These are phyloP conservation scores for Zygnema circumcarinatum DNA, from an alignment of 139 green algal species.

Conservation along the genomic window DNA sequence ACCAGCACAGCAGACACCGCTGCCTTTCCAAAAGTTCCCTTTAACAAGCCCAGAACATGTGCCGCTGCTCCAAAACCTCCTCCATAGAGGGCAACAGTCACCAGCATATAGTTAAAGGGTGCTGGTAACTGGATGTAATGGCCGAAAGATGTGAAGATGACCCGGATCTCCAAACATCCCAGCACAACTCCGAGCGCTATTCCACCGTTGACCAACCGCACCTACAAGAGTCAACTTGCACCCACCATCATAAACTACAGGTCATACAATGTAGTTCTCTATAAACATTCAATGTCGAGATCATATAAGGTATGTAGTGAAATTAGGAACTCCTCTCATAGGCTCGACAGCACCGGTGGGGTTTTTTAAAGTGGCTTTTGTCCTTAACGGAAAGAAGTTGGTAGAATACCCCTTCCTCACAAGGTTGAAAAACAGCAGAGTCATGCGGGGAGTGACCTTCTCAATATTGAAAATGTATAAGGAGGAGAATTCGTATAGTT, in stretches of 20 bases:
- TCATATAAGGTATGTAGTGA: no score
- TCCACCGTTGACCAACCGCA: conserved; percentile 55
- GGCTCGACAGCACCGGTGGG: no score
- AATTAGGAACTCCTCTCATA: no score
- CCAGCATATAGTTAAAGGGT: conserved; percentile 86
- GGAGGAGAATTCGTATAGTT: no score
- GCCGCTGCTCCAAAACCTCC: conserved; percentile 68
- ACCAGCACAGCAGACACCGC: conserved; percentile 35
- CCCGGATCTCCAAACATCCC: conserved; percentile 81
- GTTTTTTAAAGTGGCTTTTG: no score
- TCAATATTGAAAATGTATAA: no score
- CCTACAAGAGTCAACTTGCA: neutral
- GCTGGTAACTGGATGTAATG: conserved; percentile 89
- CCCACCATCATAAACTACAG: conserved; percentile 11
- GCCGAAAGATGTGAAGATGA: conserved; percentile 88
- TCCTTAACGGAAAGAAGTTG: no score
- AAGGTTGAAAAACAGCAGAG: no score
- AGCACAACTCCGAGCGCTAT: conserved; percentile 65
- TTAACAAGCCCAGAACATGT: conserved; percentile 63
- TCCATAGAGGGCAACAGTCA: conserved; percentile 82
- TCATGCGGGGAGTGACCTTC: no score
- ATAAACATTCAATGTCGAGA: no score
- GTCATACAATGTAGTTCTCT: no score
- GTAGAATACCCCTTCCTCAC: no score
- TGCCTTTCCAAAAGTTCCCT: neutral